Evolutionary conservation across 2,329 filamentous ascomycete genomes (phyloP).

Genomic region (Gyromitra esculenta): DNA sequence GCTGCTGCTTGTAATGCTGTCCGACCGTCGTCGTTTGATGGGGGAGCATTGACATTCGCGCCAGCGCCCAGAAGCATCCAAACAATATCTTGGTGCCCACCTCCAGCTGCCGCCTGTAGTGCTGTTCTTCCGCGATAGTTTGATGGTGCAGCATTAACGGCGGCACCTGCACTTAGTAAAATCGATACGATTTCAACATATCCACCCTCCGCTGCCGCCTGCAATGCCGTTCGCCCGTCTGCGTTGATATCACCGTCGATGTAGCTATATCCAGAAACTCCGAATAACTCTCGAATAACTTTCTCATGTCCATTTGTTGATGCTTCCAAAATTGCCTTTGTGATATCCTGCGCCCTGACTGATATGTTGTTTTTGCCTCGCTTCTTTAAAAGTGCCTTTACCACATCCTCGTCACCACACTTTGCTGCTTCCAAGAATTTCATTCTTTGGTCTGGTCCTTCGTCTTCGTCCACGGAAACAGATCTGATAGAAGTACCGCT

Average conservation of each 20-base stretch:
- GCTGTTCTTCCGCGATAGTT: background rate
- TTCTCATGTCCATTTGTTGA: background rate
- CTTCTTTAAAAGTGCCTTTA: background rate
- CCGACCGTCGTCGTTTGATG: constrained; percentile 49
- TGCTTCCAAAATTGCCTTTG: background rate
- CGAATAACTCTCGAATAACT: background rate
- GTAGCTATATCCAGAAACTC: background rate
- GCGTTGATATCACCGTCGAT: background rate
- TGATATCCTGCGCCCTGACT: background rate
- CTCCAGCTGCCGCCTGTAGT: background rate
- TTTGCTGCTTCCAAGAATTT: background rate
- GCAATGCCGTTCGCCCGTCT: constrained; percentile 4
- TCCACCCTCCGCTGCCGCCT: constrained; percentile 4
- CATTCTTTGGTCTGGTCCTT: background rate
- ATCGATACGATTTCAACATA: background rate
- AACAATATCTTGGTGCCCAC: constrained; percentile 7
- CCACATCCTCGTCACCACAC: background rate
- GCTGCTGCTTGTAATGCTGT: constrained; percentile 30
- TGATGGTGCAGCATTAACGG: background rate
- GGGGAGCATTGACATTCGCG: constrained; percentile 38
- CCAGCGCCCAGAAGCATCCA: background rate
- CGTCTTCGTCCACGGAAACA: background rate
- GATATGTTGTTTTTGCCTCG: constrained; percentile 1
- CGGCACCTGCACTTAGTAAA: background rate
- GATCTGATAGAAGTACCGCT: background rate